These are phyloP conservation scores for Herpetospermum pedunculosum DNA, from an alignment of 306 rosid genomes.

Conservation along the genomic window DNA sequence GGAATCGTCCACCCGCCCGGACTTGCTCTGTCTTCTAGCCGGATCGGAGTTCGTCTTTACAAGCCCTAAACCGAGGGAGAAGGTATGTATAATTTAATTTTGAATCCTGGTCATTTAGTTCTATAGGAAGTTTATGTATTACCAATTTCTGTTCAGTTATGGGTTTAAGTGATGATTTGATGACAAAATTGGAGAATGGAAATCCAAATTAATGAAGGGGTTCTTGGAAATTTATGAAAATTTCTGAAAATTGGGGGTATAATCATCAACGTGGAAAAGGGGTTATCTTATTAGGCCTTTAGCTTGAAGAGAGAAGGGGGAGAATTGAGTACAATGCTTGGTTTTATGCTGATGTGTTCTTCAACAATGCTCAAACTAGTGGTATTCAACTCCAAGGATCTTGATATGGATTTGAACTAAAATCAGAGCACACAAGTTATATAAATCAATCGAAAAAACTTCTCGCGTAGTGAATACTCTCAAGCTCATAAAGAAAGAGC, in stretches of 20 bases:
- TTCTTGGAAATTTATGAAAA: background rate
- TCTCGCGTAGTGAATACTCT: background rate
- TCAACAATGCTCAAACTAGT: background rate
- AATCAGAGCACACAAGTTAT: background rate
- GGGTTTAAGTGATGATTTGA: background rate
- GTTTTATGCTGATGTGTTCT: background rate
- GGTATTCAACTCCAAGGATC: background rate
- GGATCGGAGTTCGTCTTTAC: slow-evolving; percentile 41
- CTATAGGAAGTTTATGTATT: background rate
- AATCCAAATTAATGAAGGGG: background rate
- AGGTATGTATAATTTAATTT: slow-evolving; percentile 25
- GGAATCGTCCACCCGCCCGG: slow-evolving; percentile 29
- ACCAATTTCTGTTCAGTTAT: background rate
- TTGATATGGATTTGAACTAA: background rate
- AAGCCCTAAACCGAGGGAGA: slow-evolving; percentile 74
- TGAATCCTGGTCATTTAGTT: background rate
- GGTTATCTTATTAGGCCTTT: background rate
- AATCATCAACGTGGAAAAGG: background rate
- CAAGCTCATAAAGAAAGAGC: background rate
- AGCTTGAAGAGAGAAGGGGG: background rate
- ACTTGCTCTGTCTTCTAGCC: slow-evolving; percentile 32
- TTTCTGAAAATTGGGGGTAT: too few relatives aligned
- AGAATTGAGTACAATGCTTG: background rate
- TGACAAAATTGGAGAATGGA: background rate
- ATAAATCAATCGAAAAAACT: background rate